Percentiles rank a stretch among this genome's conserved stretches.
phyloP scores from a whole-genome alignment of 2,329 filamentous ascomycete species.

The Rhytidhysteron rufulum region DNA sequence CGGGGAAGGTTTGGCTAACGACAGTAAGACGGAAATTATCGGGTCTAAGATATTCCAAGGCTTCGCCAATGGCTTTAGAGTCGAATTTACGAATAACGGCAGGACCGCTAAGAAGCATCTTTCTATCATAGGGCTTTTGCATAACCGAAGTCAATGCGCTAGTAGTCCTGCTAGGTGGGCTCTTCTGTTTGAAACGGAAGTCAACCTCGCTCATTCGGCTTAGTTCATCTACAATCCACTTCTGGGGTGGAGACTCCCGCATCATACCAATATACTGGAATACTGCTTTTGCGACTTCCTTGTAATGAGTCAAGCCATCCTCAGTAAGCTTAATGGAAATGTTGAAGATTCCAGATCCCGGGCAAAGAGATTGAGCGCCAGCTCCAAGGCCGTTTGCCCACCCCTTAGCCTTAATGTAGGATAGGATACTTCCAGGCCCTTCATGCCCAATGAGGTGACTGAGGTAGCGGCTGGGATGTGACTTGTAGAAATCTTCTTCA shows the following conservation, averaged over 20 bases:
- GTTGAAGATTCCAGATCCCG: conserved; percentile 76
- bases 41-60: conserved; percentile 69
- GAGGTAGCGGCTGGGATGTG: conserved; percentile 80
- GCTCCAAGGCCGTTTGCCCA: conserved; percentile 83
- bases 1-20: conserved; percentile 78
- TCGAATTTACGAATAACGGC: conserved; percentile 77
- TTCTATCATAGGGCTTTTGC: conserved; percentile 83
- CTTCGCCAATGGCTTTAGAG: conserved; percentile 68
- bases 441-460: conserved; percentile 89
- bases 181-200: conserved; percentile 94
- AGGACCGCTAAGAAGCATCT: conserved; percentile 81
- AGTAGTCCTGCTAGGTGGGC: conserved; percentile 81
- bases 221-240: conserved; percentile 94
- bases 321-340: conserved; percentile 77
- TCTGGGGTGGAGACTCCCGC: conserved; percentile 71
- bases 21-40: conserved; percentile 88
- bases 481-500: conserved; percentile 73
- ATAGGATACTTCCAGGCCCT: conserved; percentile 85
- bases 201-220: conserved; percentile 87
- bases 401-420: conserved; percentile 83
- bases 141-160: conserved; percentile 81
- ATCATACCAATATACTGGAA: conserved; percentile 92
- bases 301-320: conserved; percentile 77
- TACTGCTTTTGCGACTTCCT: conserved; percentile 75
- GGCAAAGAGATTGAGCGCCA: conserved; percentile 71